phyloP scores from a whole-genome alignment of 2,329 filamentous ascomycete genomes.

The Arthrobotrys sinensis region DNA sequence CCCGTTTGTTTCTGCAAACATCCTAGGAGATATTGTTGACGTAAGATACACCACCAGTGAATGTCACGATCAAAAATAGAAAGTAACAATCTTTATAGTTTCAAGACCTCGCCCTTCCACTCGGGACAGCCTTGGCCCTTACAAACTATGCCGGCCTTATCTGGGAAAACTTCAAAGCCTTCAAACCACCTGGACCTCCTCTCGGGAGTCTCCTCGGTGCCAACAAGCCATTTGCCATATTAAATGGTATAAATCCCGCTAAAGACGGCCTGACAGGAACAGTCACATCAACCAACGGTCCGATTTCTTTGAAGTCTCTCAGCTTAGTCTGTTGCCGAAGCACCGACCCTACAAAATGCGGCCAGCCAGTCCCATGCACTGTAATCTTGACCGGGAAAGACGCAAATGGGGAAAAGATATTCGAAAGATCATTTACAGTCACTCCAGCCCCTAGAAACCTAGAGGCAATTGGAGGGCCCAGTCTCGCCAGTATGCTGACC shows the following conservation, averaged over 20 bases:
- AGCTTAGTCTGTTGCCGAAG: constrained; percentile 27
- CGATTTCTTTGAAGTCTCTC: constrained; percentile 12
- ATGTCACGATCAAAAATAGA: neutral
- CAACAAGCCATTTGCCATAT: constrained; percentile 14
- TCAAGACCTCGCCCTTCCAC: constrained; percentile 23
- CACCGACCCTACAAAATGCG: constrained; percentile 29
- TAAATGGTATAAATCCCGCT: constrained; percentile 14
- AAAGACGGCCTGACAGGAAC: constrained; percentile 6
- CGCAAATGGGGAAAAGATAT: constrained; percentile 6
- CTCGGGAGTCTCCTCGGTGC: constrained; percentile 11
- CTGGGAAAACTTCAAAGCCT: constrained; percentile 19
- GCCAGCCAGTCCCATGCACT: constrained; percentile 16
- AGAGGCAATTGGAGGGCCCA: too few species aligned
- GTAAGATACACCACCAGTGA: constrained; percentile 17
- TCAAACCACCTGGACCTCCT: constrained; percentile 3
- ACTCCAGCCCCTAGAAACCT: neutral
- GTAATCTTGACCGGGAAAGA: constrained; percentile 20
- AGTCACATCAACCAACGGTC: constrained; percentile 11
- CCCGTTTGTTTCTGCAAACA: neutral
- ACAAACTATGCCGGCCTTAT: constrained; percentile 22
- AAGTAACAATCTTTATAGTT: constrained; percentile 21
- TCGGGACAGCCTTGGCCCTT: constrained; percentile 3
- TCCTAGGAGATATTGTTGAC: constrained; percentile 9
- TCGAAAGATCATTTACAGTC: constrained; percentile 4
- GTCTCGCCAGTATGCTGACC: too few species aligned